These are phyloP conservation scores for Mortierella sp. DNA, from an alignment of 371 early-diverging fungal genomes.

Conservation along the genomic window DNA sequence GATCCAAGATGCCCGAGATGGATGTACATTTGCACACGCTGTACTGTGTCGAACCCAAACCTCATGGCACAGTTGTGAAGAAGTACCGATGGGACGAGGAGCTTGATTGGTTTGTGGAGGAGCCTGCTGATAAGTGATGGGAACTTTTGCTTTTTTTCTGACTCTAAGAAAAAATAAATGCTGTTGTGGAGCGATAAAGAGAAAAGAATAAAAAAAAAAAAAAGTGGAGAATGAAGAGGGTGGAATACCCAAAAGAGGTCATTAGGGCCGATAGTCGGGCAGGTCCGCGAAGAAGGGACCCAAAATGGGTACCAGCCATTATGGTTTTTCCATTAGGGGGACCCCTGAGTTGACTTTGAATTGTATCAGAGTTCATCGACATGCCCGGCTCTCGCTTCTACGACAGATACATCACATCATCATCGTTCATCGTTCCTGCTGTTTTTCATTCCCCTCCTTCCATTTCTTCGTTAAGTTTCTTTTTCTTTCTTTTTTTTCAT, in stretches of 20 bases:
- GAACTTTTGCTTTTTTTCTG: background rate
- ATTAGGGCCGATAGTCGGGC: constrained; percentile 12
- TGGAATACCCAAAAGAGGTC: constrained; percentile 1
- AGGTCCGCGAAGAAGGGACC: background rate
- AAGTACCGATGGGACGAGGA: constrained; percentile 70
- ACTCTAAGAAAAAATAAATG: background rate
- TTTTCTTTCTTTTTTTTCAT: no score
- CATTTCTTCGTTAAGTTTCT: no score
- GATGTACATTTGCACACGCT: constrained; percentile 72
- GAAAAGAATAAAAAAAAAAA: background rate
- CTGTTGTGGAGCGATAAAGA: background rate
- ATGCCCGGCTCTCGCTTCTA: background rate
- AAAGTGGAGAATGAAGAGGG: background rate
- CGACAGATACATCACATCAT: no score
- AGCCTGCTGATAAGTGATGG: constrained; percentile 15
- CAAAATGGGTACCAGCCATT: background rate
- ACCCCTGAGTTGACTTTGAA: background rate
- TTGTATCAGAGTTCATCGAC: background rate
- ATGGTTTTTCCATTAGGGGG: background rate
- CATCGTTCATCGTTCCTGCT: no score
- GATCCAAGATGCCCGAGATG: constrained; percentile 76
- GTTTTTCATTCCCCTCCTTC: no score
- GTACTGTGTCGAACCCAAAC: constrained; percentile 79
- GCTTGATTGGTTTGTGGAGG: constrained; percentile 62
- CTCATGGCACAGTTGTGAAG: constrained; percentile 84